Base-by-base conservation (phyloP, 202 grass and related monocot genomes). In the Alloteropsis angusta region DNA sequence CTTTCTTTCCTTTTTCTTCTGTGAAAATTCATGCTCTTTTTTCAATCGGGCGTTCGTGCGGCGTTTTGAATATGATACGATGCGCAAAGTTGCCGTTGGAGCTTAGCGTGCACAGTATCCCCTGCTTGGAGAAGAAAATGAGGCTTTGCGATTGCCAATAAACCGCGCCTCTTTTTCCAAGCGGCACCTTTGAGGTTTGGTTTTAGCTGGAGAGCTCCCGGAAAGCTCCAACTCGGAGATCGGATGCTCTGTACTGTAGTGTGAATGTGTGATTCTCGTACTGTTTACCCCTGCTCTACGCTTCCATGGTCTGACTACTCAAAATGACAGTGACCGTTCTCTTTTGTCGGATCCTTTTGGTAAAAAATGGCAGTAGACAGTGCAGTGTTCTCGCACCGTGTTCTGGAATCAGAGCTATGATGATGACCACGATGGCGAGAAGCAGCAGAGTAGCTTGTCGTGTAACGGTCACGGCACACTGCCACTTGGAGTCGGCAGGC, bases 11-110 rank as follows among this genome's bases (percentile, higher is more conserved):
- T n/a, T n/a, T n/a, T n/a, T n/a, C n/a, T n/a, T n/a, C n/a, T n/a
- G n/a, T n/a, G n/a, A n/a, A n/a, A n/a, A n/a, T n/a, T n/a, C n/a
- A n/a, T n/a, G n/a, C n/a, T n/a, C n/a, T n/a, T n/a, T n/a, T n/a
- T n/a, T n/a, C n/a, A n/a, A n/a, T n/a, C n/a, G n/a, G n/a, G 34
- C 39, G 57, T 34, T 80, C 75, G 77, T 68, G 54, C 60, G 62
- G 72, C 54, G 77, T 75, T 87, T 84, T n/a, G 80, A 78, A 71
- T 72, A 68, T 44, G 75, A 83, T 84, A 72, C 56, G 53, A 47
- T 82, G 16, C 50, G 56, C 50, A 28, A 63, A 80, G 65, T 30
- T 56, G 56, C 72, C 71, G 82, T 86, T 83, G 83, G 32, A 60
- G 64, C 44, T 65, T 15, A 16, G 55, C 42, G 14, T 78, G 54